Evolutionary conservation across 1,284 basidiomycete genomes (phyloP), one percentile per base, ranked within the genome.

Genomic region (Cryptococcus maquisensis): DNA sequence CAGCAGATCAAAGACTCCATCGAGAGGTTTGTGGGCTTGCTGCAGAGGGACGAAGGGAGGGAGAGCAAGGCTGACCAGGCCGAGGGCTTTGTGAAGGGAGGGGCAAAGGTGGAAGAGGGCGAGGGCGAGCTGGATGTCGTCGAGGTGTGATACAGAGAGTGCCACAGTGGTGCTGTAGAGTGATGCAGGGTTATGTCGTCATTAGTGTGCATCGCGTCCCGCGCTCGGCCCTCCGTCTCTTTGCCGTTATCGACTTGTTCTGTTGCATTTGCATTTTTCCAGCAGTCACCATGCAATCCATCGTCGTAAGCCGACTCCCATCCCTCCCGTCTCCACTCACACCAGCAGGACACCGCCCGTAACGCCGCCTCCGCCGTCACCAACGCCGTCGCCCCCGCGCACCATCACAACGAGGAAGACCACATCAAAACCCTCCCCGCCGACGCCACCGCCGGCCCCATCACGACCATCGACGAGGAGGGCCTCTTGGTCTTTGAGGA

Each of bases 1-100:
- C 88, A 91, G 47, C 86, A 86, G 83, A 82, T 85, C 52, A 81
- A 80, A 20, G 84, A 84, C 64, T 81, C 82, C 39, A 84, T 86
- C 42, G 86, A 87, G 64, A 81, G 87, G 20, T 78, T 91, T 10
- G 89, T 91, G 9, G 83, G 81, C 58, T 71, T 90, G 41, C 68
- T 92, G 36, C 85, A 91, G 74, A 79, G 88, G 7, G 82, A 85
- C 9, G 87, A 88, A 66, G 82, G 80, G 3, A 69, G 75, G 2
- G 81, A 83, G 28, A 81, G 81, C 2, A 76, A 75, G 48, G 65
- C 63, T 12, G 76, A 78, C 43, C 62, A 69, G 4, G 52, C 79
- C 18, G 85, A 86, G 61, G 67, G 67, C 21, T 60, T 57, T 20
- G 51, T 35, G 4, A 71, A 71, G 12, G 69, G 70, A 20, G 73